These are phyloP conservation scores for Halteria grandinella DNA, from an alignment of 73 alveolate species.

Conservation along the genomic window DNA sequence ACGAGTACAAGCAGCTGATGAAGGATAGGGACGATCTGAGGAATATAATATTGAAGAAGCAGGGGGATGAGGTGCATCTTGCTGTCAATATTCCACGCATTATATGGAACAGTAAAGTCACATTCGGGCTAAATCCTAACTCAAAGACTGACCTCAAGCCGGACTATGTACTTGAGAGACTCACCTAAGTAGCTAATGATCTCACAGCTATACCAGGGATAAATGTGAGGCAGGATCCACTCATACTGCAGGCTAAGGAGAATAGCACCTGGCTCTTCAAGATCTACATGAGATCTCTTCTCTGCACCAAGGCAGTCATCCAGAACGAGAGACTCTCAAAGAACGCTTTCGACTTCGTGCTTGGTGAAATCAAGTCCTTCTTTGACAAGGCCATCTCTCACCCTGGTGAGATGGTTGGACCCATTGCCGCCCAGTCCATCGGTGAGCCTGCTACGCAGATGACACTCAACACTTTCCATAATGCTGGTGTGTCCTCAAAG, in stretches of 20 bases:
- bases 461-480: slow-evolving; percentile 99
- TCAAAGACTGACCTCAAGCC: slow-evolving; percentile 84
- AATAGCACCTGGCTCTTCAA: slow-evolving; percentile 83
- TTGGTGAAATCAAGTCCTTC: slow-evolving; percentile 91
- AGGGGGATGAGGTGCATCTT: slow-evolving; percentile 88
- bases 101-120: slow-evolving; percentile 84
- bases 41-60: slow-evolving; percentile 70
- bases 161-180: slow-evolving; percentile 70
- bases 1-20: slow-evolving; percentile 77
- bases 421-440: slow-evolving; percentile 95
- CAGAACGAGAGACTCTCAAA: slow-evolving; percentile 78
- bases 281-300: slow-evolving; percentile 74
- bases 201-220: slow-evolving; percentile 68
- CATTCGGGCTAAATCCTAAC: slow-evolving; percentile 68
- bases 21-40: slow-evolving; percentile 83
- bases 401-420: slow-evolving; percentile 98
- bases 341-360: slow-evolving; percentile 90
- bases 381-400: slow-evolving; percentile 83
- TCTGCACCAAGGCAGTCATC: slow-evolving; percentile 63
- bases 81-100: slow-evolving; percentile 93
- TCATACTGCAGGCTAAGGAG: slow-evolving; percentile 68
- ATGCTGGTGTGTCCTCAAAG: slow-evolving; percentile 98
- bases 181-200: slow-evolving; percentile 58
- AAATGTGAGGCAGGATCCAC: slow-evolving; percentile 3
- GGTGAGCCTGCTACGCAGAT: slow-evolving; percentile 99